Evolutionary conservation across 2,329 filamentous ascomycete species (phyloP).

Genomic region (Harringtonia lauricola): DNA sequence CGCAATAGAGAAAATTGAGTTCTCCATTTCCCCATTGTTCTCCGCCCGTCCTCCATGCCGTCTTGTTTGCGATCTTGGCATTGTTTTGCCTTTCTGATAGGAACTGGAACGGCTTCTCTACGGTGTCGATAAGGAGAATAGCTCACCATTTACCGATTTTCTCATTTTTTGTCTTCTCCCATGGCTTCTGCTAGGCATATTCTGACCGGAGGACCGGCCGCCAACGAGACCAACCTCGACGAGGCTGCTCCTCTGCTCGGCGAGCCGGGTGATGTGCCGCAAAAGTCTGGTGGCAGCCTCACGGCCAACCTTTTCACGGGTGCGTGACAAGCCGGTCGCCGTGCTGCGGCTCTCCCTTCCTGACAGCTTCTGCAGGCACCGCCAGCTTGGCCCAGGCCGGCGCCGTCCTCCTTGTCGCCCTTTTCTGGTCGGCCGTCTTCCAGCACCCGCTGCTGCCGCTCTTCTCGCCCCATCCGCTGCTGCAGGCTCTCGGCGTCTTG

Average conservation of each 20-base stretch:
- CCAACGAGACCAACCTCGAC: conserved; percentile 9
- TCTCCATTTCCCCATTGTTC: no score
- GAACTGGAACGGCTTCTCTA: no score
- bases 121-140: no score
- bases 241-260: conserved; percentile 65
- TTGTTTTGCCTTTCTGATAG: no score
- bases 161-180: no score
- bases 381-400: conserved; percentile 72
- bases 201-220: background rate
- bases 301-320: conserved; percentile 64
- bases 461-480: conserved; percentile 81
- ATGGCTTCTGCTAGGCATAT: background rate
- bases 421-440: conserved; percentile 72
- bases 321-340: no score
- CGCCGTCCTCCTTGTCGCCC: conserved; percentile 59
- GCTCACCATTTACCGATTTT: no score
- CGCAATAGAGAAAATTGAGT: conserved; percentile 3
- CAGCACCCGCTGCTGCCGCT: conserved; percentile 55
- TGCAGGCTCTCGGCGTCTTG: conserved; percentile 56
- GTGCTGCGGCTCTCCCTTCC: no score
- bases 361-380: conserved; percentile 53
- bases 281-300: conserved; percentile 52
- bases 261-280: conserved; percentile 59
- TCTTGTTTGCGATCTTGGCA: no score
- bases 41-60: no score